Percentiles rank a stretch among this genome's conserved stretches.
Evolutionary conservation across 2,329 filamentous ascomycete species (phyloP).

Genomic region (Cordyceps cicadae): DNA sequence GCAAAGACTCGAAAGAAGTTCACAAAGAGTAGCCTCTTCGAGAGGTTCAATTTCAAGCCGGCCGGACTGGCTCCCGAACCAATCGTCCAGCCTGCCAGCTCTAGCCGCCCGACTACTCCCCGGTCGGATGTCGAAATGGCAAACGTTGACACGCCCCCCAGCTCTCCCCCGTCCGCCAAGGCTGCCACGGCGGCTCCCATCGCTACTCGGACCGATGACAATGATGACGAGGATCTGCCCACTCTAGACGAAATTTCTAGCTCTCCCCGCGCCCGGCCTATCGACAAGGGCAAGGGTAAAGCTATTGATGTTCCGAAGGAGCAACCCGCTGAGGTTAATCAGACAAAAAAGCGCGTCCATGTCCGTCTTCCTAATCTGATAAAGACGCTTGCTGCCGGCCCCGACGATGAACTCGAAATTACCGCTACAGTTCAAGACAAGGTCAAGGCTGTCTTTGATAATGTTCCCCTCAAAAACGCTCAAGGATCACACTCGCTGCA

Average conservation of each 20-base stretch:
- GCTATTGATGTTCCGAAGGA: constrained; percentile 23
- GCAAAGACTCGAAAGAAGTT: constrained; percentile 89
- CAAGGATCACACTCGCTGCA: constrained; percentile 57
- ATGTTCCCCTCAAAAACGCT: constrained; percentile 53
- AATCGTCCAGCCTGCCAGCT: constrained; percentile 38
- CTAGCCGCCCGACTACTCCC: constrained; percentile 46
- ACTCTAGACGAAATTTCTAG: constrained; percentile 24
- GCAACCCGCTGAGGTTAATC: constrained; percentile 18
- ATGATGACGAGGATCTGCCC: constrained; percentile 29
- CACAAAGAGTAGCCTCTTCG: constrained; percentile 72
- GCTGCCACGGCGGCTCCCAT: constrained; percentile 18
- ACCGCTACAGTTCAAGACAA: constrained; percentile 40
- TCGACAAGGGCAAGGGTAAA: constrained; percentile 55
- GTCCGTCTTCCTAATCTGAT: constrained; percentile 38
- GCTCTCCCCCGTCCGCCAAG: constrained; percentile 48
- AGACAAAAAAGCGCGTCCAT: constrained; percentile 39
- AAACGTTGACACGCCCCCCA: constrained; percentile 59
- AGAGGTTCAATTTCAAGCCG: constrained; percentile 68
- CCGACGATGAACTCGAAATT: constrained; percentile 60
- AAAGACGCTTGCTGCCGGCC: constrained; percentile 34
- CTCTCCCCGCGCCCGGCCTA: constrained; percentile 25
- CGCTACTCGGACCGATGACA: constrained; percentile 14
- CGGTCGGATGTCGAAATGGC: constrained; percentile 45
- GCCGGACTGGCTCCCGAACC: constrained; percentile 21
- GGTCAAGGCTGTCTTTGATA: constrained; percentile 60